These are phyloP conservation scores for Niveomyces coronatus DNA, from an alignment of 2,329 filamentous ascomycete genomes.

Conservation along the genomic window DNA sequence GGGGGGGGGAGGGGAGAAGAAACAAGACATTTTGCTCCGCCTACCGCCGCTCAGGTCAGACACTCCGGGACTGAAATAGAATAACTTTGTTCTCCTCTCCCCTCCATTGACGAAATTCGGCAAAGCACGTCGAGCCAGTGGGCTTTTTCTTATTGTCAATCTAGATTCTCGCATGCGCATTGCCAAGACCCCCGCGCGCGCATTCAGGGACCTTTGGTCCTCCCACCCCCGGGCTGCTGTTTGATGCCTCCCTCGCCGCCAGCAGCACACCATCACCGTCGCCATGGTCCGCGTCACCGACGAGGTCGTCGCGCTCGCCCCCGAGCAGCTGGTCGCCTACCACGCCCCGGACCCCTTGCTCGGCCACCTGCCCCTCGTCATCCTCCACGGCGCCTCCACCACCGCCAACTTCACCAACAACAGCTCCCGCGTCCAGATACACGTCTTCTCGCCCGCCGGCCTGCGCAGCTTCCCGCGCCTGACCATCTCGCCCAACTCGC, in stretches of 20 bases:
- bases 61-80: too few relatives aligned
- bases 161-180: neutral
- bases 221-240: neutral
- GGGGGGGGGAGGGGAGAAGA: neutral
- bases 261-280: slow-evolving; percentile 19
- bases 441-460: slow-evolving; percentile 82
- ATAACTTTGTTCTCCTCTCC: too few relatives aligned
- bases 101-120: too few relatives aligned
- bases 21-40: neutral
- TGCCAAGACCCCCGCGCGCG: neutral
- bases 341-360: slow-evolving; percentile 78
- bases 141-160: neutral
- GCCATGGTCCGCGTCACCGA: slow-evolving; percentile 77
- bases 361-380: slow-evolving; percentile 68
- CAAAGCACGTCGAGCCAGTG: too few relatives aligned
- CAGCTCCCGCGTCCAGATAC: slow-evolving; percentile 88
- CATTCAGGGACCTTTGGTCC: slow-evolving; percentile 15
- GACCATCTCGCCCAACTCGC: slow-evolving; percentile 85
- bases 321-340: slow-evolving; percentile 78
- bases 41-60: too few relatives aligned
- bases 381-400: slow-evolving; percentile 88
- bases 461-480: slow-evolving; percentile 84
- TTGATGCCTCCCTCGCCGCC: neutral
- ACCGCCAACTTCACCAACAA: slow-evolving; percentile 79
- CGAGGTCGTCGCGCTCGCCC: slow-evolving; percentile 67